Evolutionary conservation across 164 flowering plant species (phyloP).

Genomic region (Piper betle): DNA sequence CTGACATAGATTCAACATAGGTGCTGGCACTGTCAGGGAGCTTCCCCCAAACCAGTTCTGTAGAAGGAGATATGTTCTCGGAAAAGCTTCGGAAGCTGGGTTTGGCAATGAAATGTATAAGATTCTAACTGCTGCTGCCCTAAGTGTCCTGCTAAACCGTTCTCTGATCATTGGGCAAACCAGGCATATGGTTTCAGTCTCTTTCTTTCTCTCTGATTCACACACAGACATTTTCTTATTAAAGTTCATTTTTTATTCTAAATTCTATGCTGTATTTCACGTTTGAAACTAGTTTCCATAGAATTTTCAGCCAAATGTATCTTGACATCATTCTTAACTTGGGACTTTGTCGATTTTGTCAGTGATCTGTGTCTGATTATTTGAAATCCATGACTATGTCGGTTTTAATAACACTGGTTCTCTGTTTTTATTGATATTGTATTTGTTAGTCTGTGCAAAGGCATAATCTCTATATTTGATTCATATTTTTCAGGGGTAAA

Average conservation of each 20-base stretch:
- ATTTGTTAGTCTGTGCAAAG: background rate
- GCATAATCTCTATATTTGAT: slow-evolving; percentile 2
- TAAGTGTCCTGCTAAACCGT: slow-evolving; percentile 82
- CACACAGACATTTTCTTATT: background rate
- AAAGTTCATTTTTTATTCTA: background rate
- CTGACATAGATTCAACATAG: slow-evolving; percentile 28
- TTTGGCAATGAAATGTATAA: slow-evolving; percentile 99
- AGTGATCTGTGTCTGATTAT: background rate
- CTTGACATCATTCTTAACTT: background rate
- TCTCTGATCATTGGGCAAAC: slow-evolving; percentile 95
- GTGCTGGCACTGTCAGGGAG: slow-evolving; percentile 56
- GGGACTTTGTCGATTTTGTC: background rate
- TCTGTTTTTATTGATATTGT: background rate
- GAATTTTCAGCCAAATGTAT: background rate
- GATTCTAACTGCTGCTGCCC: slow-evolving; percentile 70
- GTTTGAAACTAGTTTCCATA: background rate
- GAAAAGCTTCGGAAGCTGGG: slow-evolving; percentile 95
- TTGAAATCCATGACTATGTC: background rate
- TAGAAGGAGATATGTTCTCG: slow-evolving; percentile 78
- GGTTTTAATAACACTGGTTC: background rate
- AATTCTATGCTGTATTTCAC: no score
- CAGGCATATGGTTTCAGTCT: slow-evolving; percentile 95
- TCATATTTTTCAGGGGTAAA: slow-evolving; percentile 46
- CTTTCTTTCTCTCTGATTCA: slow-evolving; percentile 19
- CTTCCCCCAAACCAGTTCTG: slow-evolving; percentile 85